Percentiles rank a stretch among this genome's conserved stretches.
These are phyloP conservation scores for Aethionema arabicum DNA, from an alignment of 345 rosid species.

Conservation along the genomic window DNA sequence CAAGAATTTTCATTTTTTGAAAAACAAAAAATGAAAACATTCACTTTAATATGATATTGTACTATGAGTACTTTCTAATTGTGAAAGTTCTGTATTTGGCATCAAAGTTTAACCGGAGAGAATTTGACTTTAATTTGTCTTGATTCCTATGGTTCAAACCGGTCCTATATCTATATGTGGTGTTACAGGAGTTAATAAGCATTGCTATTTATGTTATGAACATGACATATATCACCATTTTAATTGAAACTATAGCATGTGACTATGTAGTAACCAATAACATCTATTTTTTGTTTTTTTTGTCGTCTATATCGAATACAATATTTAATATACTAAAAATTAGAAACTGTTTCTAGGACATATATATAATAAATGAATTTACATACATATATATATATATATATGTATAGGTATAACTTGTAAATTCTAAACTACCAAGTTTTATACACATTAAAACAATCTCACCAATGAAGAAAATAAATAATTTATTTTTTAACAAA, in stretches of 20 bases:
- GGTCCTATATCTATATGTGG: not conserved
- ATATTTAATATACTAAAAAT: conserved; percentile 16
- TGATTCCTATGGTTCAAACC: conserved; percentile 11
- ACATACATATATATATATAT: no score
- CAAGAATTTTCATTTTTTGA: no score
- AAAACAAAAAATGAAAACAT: no score
- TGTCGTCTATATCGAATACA: not conserved
- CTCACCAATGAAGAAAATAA: no score
- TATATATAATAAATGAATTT: conserved; percentile 17
- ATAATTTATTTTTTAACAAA: no score
- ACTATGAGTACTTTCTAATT: no score
- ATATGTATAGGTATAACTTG: conserved; percentile 17
- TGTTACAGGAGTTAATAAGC: conserved; percentile 16
- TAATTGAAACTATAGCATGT: conserved; percentile 23
- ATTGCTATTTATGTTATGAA: conserved; percentile 16
- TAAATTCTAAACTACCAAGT: conserved; percentile 23
- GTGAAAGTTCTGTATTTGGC: no score
- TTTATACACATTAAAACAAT: conserved; percentile 22
- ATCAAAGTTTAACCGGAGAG: not conserved
- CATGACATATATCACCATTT: conserved; percentile 7
- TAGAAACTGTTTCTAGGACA: conserved; percentile 4
- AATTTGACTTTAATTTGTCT: not conserved
- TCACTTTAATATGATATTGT: no score
- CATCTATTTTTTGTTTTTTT: not conserved
- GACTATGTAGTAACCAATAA: conserved; percentile 13